These are phyloP conservation scores for Uronychia setigera DNA, from an alignment of 73 alveolate species.

Conservation along the genomic window DNA sequence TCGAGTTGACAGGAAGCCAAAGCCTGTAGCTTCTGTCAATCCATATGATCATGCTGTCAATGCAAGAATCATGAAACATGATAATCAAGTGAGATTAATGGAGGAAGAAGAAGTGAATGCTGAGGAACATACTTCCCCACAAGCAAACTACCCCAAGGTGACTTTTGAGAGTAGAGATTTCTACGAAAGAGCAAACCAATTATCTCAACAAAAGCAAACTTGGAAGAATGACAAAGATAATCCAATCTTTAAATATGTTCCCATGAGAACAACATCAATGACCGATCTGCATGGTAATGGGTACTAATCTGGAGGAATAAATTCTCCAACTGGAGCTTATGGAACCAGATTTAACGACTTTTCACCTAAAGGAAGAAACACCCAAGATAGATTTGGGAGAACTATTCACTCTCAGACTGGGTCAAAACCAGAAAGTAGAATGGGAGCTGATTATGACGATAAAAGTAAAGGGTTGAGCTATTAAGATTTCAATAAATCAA, in stretches of 20 bases:
- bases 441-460: too few species aligned
- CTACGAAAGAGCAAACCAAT: conserved; percentile 30
- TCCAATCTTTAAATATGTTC: conserved; percentile 60
- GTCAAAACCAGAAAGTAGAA: too few species aligned
- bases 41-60: conserved; percentile 58
- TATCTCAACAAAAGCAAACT: conserved; percentile 27
- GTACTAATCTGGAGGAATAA: background rate
- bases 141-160: too few species aligned
- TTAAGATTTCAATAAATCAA: too few species aligned
- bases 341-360: background rate
- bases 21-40: conserved; percentile 13
- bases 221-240: conserved; percentile 54
- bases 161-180: conserved; percentile 59
- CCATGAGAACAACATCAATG: conserved; percentile 5
- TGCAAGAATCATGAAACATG: conserved; percentile 31
- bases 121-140: conserved; percentile 3
- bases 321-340: background rate
- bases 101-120: conserved; percentile 9
- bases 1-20: background rate
- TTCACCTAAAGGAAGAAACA: background rate
- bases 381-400: too few species aligned
- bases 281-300: too few species aligned
- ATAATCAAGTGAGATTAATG: background rate
- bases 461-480: background rate
- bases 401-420: background rate